A percentile compares a stretch with the other conserved stretches of the same genome.
Evolutionary conservation across 257 asterid genomes (phyloP).

Genomic region (Eucommia ulmoides): DNA sequence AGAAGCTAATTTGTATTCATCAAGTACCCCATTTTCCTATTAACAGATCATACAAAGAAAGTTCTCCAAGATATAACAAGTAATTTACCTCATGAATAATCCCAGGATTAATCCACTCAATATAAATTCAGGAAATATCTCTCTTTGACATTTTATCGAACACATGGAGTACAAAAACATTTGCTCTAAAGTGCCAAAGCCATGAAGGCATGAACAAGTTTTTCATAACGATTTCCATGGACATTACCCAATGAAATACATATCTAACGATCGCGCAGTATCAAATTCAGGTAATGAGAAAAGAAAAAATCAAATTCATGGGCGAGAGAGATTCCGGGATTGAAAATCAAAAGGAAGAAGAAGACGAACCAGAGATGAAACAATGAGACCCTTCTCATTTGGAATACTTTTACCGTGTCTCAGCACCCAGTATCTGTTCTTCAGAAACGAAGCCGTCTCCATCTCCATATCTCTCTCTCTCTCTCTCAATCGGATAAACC

Average conservation of each 20-base stretch:
- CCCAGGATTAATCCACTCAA: not conserved
- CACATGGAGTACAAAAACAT: not conserved
- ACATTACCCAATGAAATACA: no score
- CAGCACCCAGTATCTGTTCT: slow-evolving; percentile 68
- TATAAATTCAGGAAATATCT: not conserved
- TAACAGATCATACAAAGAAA: not conserved
- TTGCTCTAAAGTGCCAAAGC: no score
- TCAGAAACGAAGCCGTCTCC: slow-evolving; percentile 15
- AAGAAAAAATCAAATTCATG: not conserved
- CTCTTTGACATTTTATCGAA: not conserved
- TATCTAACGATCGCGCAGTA: no score
- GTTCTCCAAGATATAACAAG: not conserved
- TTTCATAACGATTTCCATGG: no score
- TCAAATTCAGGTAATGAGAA: not conserved
- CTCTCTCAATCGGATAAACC: no score
- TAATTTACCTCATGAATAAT: not conserved
- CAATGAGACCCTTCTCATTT: slow-evolving; percentile 57
- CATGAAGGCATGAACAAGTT: no score
- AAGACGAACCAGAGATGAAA: slow-evolving; percentile 61
- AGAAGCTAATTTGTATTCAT: slow-evolving; percentile 60
- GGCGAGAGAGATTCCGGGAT: not conserved
- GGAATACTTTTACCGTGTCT: slow-evolving; percentile 97
- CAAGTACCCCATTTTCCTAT: slow-evolving; percentile 81
- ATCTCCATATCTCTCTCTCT: not conserved
- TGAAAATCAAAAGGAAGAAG: not conserved